Evolutionary conservation across 2,329 filamentous ascomycete species (phyloP), one percentile per base, ranked within the genome.

Genomic region (Alternaria solani): DNA sequence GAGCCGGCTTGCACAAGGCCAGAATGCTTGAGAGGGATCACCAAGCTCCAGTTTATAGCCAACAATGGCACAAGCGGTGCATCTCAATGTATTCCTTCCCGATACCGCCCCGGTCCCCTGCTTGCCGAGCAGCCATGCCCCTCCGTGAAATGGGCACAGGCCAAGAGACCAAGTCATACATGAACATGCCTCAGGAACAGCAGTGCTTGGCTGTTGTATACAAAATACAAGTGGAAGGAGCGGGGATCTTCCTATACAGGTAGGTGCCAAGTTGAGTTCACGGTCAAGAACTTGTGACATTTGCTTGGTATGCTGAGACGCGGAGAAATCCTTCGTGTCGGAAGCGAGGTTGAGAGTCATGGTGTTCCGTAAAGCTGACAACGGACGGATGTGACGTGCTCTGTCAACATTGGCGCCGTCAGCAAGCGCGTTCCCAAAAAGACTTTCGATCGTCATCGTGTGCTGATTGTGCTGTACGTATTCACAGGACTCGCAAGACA

Each of bases 161-260:
- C 70, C 69, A 73, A 71, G 69, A 48, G 44, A 46, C 70, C 72
- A 74, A 73, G 72, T 72, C 69, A 70, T 53, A 72, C 72, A 61
- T 48, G 54, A 55, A 62, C 56, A 59, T 55, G 34, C 48, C 61
- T 61, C 51, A 46, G 53, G 49, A 62, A 48, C 55, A 55, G 60
- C 59, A 53, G 57, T 38, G 8, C 52, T 61, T 61, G 63, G 55
- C 54, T 55, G 59, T 60, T 51, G 57, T 61, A 61, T 43, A 44
- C n/a, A 43, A 25, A 34, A 41, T 34, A 54, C 49, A 47, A 57
- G 34, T 60, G 55, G 56, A 60, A 61, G 60, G 55, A 58, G 55
- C 49, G 34, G 49, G 34, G 26, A 30, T 23, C 44, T 28, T 56
- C 52, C 46, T 20, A 30, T 55, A 59, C 36, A 51, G 52, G 52